Evolutionary conservation across 2,329 filamentous ascomycete genomes (phyloP).

Genomic region (Phialophora verrucosa): DNA sequence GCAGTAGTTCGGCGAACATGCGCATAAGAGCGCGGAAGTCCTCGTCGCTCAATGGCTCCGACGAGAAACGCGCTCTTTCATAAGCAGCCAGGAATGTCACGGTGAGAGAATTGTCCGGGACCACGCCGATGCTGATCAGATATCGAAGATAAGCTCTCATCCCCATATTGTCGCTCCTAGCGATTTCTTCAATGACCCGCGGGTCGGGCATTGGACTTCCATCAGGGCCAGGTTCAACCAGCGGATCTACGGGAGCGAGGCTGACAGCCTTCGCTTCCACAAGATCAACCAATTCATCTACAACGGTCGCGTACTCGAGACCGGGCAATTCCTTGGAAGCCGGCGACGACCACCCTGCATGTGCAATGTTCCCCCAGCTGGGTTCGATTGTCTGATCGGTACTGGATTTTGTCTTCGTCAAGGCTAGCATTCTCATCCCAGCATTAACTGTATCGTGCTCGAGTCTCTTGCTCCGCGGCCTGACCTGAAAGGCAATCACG

Average conservation of each 20-base stretch:
- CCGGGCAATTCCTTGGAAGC: conserved; percentile 74
- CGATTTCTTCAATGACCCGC: conserved; percentile 72
- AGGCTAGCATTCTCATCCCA: conserved; percentile 30
- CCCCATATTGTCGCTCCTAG: conserved; percentile 72
- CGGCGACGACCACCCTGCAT: conserved; percentile 88
- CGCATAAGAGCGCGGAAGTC: conserved; percentile 82
- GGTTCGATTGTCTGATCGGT: conserved; percentile 48
- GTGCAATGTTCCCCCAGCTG: conserved; percentile 82
- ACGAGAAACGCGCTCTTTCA: conserved; percentile 84
- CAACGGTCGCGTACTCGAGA: conserved; percentile 80
- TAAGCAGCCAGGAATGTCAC: conserved; percentile 74
- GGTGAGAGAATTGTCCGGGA: conserved; percentile 57
- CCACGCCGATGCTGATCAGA: conserved; percentile 70
- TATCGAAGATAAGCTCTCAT: conserved; percentile 79
- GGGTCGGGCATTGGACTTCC: conserved; percentile 31
- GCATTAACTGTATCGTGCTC: conserved; percentile 44
- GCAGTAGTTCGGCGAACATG: conserved; percentile 79
- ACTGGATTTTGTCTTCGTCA: conserved; percentile 34
- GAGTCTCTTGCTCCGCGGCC: conserved; percentile 65
- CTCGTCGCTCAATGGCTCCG: conserved; percentile 67
- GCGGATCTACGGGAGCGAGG: conserved; percentile 68
- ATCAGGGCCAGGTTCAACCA: conserved; percentile 50
- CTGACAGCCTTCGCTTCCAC: conserved; percentile 94
- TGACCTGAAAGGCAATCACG: conserved; percentile 76
- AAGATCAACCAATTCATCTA: conserved; percentile 83